phyloP scores from a whole-genome alignment of 805 yeast species.

The Millerozyma acaciae region DNA sequence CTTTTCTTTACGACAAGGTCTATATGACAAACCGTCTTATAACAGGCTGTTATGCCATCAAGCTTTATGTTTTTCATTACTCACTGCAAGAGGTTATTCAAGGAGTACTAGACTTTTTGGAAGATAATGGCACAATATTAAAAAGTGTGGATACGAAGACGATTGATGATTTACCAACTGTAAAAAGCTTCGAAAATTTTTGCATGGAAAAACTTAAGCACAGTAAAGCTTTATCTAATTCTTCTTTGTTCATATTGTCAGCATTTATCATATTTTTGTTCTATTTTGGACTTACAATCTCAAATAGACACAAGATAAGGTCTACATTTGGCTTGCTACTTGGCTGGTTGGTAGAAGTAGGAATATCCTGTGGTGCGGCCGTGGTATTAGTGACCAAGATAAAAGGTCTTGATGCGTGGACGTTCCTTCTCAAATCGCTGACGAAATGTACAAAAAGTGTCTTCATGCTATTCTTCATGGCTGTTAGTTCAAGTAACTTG shows the following conservation, averaged over 20 bases:
- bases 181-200: neutral
- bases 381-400: constrained; percentile 19
- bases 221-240: neutral
- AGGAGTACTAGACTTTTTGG: neutral
- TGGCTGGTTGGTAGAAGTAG: constrained; percentile 32
- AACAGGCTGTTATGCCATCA: constrained; percentile 19
- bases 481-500: constrained; percentile 28
- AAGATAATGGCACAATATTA: neutral
- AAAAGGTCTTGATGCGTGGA: constrained; percentile 15
- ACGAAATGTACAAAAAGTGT: constrained; percentile 19
- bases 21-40: constrained; percentile 26
- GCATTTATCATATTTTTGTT: constrained; percentile 11
- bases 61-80: constrained; percentile 20
- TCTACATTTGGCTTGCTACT: constrained; percentile 31
- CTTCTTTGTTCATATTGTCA: neutral
- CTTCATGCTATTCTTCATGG: constrained; percentile 20
- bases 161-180: neutral
- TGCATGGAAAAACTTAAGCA: constrained; percentile 1
- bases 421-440: constrained; percentile 26
- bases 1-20: constrained; percentile 24
- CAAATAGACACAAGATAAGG: constrained; percentile 32
- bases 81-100: neutral
- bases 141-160: neutral
- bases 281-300: constrained; percentile 24
- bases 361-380: constrained; percentile 25